These are phyloP conservation scores for Colletotrichum scovillei DNA, from an alignment of 2,329 filamentous ascomycete genomes.

Conservation along the genomic window DNA sequence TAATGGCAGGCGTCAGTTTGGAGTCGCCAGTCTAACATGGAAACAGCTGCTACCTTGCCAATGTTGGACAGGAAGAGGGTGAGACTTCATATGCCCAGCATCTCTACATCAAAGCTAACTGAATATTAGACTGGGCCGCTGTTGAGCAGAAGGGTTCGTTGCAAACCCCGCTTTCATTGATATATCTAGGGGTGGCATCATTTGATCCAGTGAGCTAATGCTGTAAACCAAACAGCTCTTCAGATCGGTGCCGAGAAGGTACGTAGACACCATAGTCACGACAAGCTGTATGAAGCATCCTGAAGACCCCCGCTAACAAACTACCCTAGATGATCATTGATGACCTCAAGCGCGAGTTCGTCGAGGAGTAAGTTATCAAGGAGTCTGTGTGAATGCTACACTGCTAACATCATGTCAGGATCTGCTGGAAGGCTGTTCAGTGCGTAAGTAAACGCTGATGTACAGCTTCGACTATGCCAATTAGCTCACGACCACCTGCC, in stretches of 20 bases:
- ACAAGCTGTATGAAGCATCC: neutral
- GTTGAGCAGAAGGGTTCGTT: constrained; percentile 73
- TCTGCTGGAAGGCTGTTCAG: constrained; percentile 81
- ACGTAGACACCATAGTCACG: neutral
- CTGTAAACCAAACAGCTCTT: constrained; percentile 13
- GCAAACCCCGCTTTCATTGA: neutral
- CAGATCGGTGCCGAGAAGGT: constrained; percentile 36
- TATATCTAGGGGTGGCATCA: neutral
- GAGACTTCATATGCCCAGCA: neutral
- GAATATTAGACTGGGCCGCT: constrained; percentile 66
- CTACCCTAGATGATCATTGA: constrained; percentile 57
- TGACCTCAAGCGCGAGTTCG: constrained; percentile 77
- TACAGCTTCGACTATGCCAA: constrained; percentile 46
- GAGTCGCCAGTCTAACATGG: neutral
- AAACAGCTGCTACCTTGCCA: constrained; percentile 60
- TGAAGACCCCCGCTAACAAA: neutral
- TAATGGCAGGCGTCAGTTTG: neutral
- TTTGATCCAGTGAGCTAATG: neutral
- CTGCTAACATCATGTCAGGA: constrained; percentile 52
- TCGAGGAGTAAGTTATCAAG: constrained; percentile 57
- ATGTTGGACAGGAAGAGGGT: constrained; percentile 75
- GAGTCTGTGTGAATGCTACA: neutral
- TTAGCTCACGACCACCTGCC: constrained; percentile 42
- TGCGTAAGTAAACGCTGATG: constrained; percentile 49
- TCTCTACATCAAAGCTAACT: neutral